These are phyloP conservation scores for Penicillium sp. DNA, from an alignment of 2,329 filamentous ascomycete species.

Conservation along the genomic window DNA sequence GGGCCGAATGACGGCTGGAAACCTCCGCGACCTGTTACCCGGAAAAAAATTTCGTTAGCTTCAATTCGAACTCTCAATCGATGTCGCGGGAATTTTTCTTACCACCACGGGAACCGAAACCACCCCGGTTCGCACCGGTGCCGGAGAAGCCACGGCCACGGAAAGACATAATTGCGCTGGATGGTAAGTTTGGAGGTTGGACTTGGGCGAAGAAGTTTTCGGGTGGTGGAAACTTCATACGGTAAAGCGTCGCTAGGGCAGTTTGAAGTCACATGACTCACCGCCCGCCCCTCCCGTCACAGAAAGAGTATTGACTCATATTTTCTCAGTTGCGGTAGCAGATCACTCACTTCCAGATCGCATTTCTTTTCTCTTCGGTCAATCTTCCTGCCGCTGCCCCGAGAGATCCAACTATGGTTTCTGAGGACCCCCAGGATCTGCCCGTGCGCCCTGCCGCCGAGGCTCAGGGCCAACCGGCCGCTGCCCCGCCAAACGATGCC, in stretches of 20 bases:
- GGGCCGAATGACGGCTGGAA: conserved; percentile 64
- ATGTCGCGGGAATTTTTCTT: conserved; percentile 18
- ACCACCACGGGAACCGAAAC: conserved; percentile 46
- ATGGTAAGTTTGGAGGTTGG: conserved; percentile 20
- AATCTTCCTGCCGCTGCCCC: conserved; percentile 19
- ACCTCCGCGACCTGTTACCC: conserved; percentile 57
- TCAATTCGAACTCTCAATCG: conserved; percentile 7
- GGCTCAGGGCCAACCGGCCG: conserved; percentile 24
- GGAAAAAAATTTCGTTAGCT: conserved; percentile 38
- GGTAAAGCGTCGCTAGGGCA: conserved; percentile 42
- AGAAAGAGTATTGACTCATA: conserved; percentile 11
- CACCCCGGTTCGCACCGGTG: conserved; percentile 55
- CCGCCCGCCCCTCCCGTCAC: conserved; percentile 30
- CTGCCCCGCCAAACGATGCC: conserved; percentile 36
- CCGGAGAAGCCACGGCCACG: conserved; percentile 55
- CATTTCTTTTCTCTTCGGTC: conserved; percentile 18
- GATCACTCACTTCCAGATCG: conserved; percentile 12
- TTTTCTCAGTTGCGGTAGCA: conserved; percentile 22
- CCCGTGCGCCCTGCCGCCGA: conserved; percentile 37
- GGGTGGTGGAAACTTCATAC: conserved; percentile 46
- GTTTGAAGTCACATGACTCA: conserved; percentile 35
- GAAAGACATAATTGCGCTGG: conserved; percentile 59
- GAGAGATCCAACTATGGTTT: conserved; percentile 30
- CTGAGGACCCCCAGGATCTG: conserved; percentile 37
- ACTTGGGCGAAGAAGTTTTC: conserved; percentile 40